Evolutionary conservation across 179 eudicot genomes (phyloP).

Genomic region (Drosera spatulata): DNA sequence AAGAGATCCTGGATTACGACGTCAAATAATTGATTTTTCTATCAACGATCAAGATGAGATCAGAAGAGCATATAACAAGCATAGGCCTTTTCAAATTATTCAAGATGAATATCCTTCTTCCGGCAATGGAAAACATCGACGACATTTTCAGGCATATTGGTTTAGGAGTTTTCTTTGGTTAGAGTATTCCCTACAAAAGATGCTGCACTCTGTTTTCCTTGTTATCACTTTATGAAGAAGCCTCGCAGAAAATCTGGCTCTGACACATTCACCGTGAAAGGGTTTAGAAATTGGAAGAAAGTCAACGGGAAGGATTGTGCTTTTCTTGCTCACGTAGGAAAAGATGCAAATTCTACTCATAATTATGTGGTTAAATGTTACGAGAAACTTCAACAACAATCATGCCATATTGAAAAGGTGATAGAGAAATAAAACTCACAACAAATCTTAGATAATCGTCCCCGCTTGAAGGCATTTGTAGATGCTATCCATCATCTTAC

Average conservation of each 20-base stretch:
- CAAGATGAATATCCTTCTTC: not conserved
- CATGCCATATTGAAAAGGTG: not conserved
- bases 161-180: not conserved
- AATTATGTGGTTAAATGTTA: no score
- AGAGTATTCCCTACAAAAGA: slow-evolving; percentile 3
- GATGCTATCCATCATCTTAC: not conserved
- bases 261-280: not conserved
- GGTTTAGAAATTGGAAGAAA: slow-evolving; percentile 5
- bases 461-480: no score
- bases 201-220: slow-evolving; percentile 4
- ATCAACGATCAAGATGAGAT: no score
- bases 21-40: no score
- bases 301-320: slow-evolving; percentile 1
- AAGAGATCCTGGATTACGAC: no score
- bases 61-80: no score
- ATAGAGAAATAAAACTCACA: not conserved
- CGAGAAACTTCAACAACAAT: not conserved
- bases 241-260: not conserved
- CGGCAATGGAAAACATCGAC: not conserved
- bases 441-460: no score
- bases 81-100: not conserved
- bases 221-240: not conserved
- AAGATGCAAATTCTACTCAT: no score
- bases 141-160: not conserved
- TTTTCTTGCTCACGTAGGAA: not conserved